These are phyloP conservation scores for Sporisorium exsertum DNA, from an alignment of 1,284 basidiomycete species.

Conservation along the genomic window DNA sequence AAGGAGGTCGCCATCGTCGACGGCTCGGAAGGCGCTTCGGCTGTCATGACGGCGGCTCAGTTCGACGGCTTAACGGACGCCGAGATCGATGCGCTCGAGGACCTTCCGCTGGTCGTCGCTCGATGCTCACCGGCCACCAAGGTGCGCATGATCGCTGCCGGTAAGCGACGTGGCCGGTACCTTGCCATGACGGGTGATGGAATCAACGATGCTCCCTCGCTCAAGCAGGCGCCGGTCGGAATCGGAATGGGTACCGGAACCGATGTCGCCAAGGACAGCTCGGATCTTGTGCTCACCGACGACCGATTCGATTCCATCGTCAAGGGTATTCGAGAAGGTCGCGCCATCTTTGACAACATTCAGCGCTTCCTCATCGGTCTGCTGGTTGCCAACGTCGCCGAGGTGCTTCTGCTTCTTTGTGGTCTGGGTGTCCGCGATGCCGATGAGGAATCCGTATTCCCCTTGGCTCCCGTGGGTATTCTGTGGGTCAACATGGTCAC, in stretches of 20 bases:
- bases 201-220: slow-evolving; percentile 75
- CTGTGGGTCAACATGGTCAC: slow-evolving; percentile 65
- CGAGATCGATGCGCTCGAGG: slow-evolving; percentile 55
- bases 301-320: slow-evolving; percentile 63
- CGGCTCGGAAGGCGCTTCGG: slow-evolving; percentile 45
- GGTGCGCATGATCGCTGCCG: slow-evolving; percentile 63
- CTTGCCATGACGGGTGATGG: slow-evolving; percentile 70
- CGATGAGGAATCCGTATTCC: slow-evolving; percentile 58
- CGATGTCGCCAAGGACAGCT: slow-evolving; percentile 76
- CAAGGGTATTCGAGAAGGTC: slow-evolving; percentile 59
- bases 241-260: slow-evolving; percentile 81
- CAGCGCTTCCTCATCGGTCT: slow-evolving; percentile 63
- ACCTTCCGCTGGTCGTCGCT: slow-evolving; percentile 59
- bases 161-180: slow-evolving; percentile 50
- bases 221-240: slow-evolving; percentile 72
- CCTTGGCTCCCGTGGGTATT: slow-evolving; percentile 60
- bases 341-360: slow-evolving; percentile 65
- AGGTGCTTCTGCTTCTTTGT: slow-evolving; percentile 61
- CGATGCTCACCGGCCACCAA: slow-evolving; percentile 65
- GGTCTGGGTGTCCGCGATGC: slow-evolving; percentile 61
- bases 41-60: slow-evolving; percentile 58
- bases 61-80: slow-evolving; percentile 58
- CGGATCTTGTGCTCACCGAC: slow-evolving; percentile 67
- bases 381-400: slow-evolving; percentile 62
- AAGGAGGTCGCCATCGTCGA: slow-evolving; percentile 59